Conservation (phyloP, 116 monocot species). For the Zostera marina region DNA sequence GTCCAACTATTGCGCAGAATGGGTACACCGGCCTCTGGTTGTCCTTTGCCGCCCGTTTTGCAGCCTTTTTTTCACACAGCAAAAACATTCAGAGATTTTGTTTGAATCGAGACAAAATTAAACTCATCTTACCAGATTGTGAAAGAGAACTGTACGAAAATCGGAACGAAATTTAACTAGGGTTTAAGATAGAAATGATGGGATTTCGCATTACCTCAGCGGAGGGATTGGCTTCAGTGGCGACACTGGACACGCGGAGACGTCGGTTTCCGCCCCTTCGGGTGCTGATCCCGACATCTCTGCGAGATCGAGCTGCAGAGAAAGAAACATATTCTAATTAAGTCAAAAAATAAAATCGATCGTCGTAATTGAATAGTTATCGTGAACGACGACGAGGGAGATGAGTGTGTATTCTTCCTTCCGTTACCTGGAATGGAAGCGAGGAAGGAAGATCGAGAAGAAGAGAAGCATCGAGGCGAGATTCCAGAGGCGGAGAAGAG, state of each 20-base stretch:
- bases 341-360: not conserved
- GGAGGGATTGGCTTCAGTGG: slow-evolving; percentile 22
- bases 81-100: not conserved
- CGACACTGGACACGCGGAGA: slow-evolving; percentile 34
- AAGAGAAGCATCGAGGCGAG: slow-evolving; percentile 2
- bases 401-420: too few species aligned
- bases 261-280: slow-evolving; percentile 10
- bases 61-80: slow-evolving; percentile 25
- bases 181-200: too few species aligned
- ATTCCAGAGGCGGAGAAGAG: slow-evolving; percentile 8
- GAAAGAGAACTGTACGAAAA: not conserved
- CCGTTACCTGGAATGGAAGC: slow-evolving; percentile 7
- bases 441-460: slow-evolving; percentile 7
- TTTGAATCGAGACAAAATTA: not conserved
- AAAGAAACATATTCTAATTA: not conserved
- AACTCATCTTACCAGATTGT: not conserved
- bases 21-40: slow-evolving; percentile 91
- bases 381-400: not conserved
- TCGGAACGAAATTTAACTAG: not conserved
- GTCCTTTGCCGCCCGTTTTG: slow-evolving; percentile 34
- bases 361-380: not conserved
- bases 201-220: slow-evolving; percentile 20
- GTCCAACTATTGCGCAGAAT: slow-evolving; percentile 90
- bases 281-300: not conserved
- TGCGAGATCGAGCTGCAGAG: not conserved